These are phyloP conservation scores for Dipteronia sinensis DNA, from an alignment of 345 rosid genomes.

Conservation along the genomic window DNA sequence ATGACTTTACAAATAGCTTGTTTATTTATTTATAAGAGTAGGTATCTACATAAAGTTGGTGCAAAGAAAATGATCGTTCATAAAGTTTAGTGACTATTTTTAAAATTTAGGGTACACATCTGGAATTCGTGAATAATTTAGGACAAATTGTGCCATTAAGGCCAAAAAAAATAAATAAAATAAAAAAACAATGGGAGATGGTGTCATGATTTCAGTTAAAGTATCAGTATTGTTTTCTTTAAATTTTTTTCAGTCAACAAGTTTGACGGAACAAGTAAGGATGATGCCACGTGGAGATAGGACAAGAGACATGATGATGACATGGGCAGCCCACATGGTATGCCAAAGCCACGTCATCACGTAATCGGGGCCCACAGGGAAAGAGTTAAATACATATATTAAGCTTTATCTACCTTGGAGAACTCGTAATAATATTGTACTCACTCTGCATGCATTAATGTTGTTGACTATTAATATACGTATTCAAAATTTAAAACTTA, in stretches of 20 bases:
- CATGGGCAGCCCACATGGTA: slow-evolving; percentile 26
- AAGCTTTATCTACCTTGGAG: neutral
- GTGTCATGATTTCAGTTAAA: neutral
- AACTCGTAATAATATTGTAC: too few species aligned
- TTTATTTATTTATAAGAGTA: too few species aligned
- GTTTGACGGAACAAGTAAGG: neutral
- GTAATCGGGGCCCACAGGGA: neutral
- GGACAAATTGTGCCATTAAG: too few species aligned
- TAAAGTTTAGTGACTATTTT: too few species aligned
- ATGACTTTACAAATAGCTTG: neutral
- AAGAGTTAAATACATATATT: neutral
- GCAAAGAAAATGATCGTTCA: too few species aligned
- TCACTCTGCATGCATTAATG: too few species aligned
- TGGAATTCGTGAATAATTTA: too few species aligned
- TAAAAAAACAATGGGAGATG: neutral
- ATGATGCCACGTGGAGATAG: slow-evolving; percentile 18
- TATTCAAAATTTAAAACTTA: too few species aligned
- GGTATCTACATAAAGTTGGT: too few species aligned
- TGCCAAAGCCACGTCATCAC: slow-evolving; percentile 20
- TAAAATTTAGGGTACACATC: too few species aligned
- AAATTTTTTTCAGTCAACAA: neutral
- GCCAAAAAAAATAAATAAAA: too few species aligned
- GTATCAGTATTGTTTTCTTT: neutral
- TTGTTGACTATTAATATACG: too few species aligned
- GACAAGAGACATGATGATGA: slow-evolving; percentile 13